Base-by-base conservation (phyloP, 306 rosid genomes). In the Glycine tomentella region DNA sequence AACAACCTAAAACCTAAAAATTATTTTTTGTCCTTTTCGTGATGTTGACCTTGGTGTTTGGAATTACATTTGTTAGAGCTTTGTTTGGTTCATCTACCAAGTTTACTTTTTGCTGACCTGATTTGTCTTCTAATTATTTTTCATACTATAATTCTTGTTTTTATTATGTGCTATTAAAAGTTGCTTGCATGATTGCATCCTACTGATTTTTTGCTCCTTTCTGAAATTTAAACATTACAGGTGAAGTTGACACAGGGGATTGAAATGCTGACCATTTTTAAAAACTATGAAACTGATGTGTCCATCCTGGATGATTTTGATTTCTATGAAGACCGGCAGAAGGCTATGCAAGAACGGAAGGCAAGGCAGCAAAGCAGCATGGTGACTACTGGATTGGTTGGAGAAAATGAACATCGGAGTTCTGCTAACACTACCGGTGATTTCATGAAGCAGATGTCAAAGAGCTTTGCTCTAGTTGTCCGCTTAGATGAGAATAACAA, bases 221-320 rank as follows among this genome's bases (percentile, higher is more conserved):
- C 52, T 81, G 67, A 62, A 53, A 59, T 80, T 78, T 42, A 52
- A 77, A 76, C 70, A 55, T 76, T 74, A 61, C 93, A 93, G 97
- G 97, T 91, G 72, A 89, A 91, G 71, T 78, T 88, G 82, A 92
- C 85, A 81, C 95, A 91, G 57, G 97, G 97, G 53, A 83, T 86
- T 79, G 97, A 91, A 89, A 89, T 93, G 86, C 72, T 93, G 85
- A 86, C 77, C 68, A 93, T 93, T 80, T 93, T 91, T 76, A 93
- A 91, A 86, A 91, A 83, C 66, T 87, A 88, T 80, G 95, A 91
- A 83, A 88, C 92, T 13, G 94, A 89, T 31, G 80, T 83, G 82
- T 93, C 97, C 16, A 93, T 93, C 77, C 84, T 93, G 56, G 95
- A 93, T 77, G 97, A 93, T 86, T 93, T 93, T 78, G 95, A 89